A percentile compares a stretch with the other conserved stretches of the same genome.
These are phyloP conservation scores for Rhynchospora tenuis DNA, from an alignment of 176 grass and related monocot genomes.

Conservation along the genomic window DNA sequence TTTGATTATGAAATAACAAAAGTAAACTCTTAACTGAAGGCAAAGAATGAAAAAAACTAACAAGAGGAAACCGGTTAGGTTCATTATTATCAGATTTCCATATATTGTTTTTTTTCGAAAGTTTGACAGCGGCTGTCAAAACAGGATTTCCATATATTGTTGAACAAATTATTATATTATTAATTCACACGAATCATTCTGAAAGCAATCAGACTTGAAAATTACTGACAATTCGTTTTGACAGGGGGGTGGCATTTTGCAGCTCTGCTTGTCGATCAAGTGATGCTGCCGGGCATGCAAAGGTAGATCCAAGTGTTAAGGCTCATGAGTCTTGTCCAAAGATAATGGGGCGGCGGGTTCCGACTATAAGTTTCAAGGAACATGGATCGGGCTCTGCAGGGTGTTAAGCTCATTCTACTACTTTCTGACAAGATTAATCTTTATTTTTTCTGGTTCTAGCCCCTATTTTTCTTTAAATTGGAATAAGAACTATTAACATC, in stretches of 20 bases:
- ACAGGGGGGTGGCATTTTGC: constrained; percentile 4
- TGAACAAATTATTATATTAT: background rate
- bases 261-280: background rate
- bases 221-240: background rate
- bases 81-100: no score
- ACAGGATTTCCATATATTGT: no score
- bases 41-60: no score
- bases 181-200: background rate
- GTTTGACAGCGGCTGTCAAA: no score
- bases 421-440: background rate
- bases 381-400: background rate
- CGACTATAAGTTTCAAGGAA: background rate
- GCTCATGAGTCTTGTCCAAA: background rate
- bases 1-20: no score
- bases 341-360: background rate
- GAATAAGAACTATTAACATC: background rate
- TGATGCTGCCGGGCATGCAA: background rate
- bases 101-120: no score
- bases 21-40: no score
- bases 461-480: background rate
- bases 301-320: background rate
- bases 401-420: background rate
- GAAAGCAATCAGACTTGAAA: background rate
- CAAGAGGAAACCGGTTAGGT: no score
- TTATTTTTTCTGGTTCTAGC: background rate